Base-by-base conservation (phyloP, 805 yeast species). In the Cyberlindnera meyerae region DNA sequence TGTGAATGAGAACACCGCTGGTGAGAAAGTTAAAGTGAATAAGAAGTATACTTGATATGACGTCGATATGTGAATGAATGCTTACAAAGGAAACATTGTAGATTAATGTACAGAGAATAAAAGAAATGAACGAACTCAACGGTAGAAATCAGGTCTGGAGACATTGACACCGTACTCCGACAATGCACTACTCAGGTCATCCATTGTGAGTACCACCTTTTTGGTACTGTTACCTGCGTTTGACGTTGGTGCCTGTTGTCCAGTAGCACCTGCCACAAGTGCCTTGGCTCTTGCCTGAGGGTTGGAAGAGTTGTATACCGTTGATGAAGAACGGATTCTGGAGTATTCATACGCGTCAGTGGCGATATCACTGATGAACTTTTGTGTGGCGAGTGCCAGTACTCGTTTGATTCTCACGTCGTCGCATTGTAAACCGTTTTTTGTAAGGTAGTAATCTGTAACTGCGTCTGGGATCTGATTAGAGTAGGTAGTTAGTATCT, bases 331-430 rank as follows among this genome's bases (percentile, higher is more conserved):
- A 44, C 97, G 73, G 47, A 93, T 93, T 43, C 97, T 69, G 8
- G 96, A 84, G 56, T 87, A 89, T 57, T 93, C 98, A 57, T 87
- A 93, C 0, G 98, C 97, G 55, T 93, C 97, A 12, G 88, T 86
- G 2, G 98, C 96, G 21, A 93, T 80, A 57, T 93, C 98, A 43
- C 89, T 78, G 18, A 93, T 74, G 58, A 93, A 93, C 56, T 93
- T 93, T 54, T 94, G 98, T 0, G 98, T 93, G 1, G 98, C 97
- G 39, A 93, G 66, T 0, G 97, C 97, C 33, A 93, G 66, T 25
- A 93, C 65, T 36, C 97, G 70, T 58, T 34, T 49, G 45, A 84
- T 77, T 40, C 88, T 73, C 11, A 76, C 64, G 56, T 90, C 95
- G 27, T 81, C 70, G 18, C 93, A 77, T 40, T 80, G 82, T 51